Base-by-base conservation (phyloP, 2,329 filamentous ascomycete species). In the Cadophora sp. region DNA sequence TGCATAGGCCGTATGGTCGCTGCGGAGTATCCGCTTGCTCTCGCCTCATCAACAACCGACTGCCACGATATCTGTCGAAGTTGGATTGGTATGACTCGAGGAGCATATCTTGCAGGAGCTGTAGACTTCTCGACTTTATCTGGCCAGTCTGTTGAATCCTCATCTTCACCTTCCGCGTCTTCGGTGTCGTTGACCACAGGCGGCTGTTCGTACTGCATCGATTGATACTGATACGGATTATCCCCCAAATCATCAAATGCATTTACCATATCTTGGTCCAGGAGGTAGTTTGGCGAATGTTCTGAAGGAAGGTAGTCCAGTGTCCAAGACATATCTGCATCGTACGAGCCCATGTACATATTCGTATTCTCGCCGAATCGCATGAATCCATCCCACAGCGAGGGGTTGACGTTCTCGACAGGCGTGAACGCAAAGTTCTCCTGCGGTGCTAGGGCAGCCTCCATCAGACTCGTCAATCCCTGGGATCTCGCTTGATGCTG, bases 301-400 rank as follows among this genome's bases (percentile, higher is more conserved):
- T 74, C 74, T 0, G 68, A 68, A 12, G 71, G 67, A 27, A 73
- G 66, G 51, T 72, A 72, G n/a, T 73, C 69, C 22, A 76, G 50
- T 9, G 73, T 73, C 74, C 73, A 76, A 6, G 75, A 76, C 46
- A 76, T 77, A 64, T 76, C 74, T 11, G 73, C 74, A 69, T 76
- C 73, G 62, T 77, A 77, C 5, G 75, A 65, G 37, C 75, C 75
- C 74, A 75, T 75, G 46, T 74, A 75, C 14, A 71, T 62, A 55
- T 51, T 73, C 4, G 71, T 53, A 11, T 59, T 70, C 27, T 75
- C 73, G 8, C 70, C 73, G 50, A 72, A 71, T 53, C 69, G 63
- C 73, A 76, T 75, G 62, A 76, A 76, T 3, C 74, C 75, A 68
- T 72, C 71, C 75, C 75, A 76, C 24, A 68, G 58, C 8, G 55